These are phyloP conservation scores for Botryosphaeria dothidea DNA, from an alignment of 2,329 filamentous ascomycete genomes.

Conservation along the genomic window DNA sequence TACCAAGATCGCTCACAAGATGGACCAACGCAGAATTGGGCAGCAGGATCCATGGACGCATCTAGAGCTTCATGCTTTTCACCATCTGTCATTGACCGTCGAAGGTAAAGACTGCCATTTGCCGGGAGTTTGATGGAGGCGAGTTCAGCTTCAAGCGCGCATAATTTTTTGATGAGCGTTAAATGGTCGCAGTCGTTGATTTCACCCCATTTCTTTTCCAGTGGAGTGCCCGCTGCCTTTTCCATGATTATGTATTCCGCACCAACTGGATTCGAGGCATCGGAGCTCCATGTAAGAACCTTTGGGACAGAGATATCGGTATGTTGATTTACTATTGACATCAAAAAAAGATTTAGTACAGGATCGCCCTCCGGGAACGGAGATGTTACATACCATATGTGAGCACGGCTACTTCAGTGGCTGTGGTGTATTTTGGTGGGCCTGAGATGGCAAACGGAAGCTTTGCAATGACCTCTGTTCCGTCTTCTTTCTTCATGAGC, in stretches of 20 bases:
- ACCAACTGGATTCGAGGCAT: conserved; percentile 18
- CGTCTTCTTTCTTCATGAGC: conserved; percentile 32
- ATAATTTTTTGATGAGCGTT: too few relatives aligned
- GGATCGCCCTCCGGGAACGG: background rate
- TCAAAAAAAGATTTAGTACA: background rate
- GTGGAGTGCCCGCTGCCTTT: too few relatives aligned
- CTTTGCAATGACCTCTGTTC: conserved; percentile 29
- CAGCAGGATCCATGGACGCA: conserved; percentile 19
- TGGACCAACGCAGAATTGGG: conserved; percentile 25
- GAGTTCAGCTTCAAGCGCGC: too few relatives aligned
- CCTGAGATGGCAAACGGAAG: conserved; percentile 31
- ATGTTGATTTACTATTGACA: conserved; percentile 21
- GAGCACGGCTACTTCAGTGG: conserved; percentile 39
- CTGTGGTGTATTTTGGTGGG: conserved; percentile 32
- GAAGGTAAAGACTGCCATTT: background rate
- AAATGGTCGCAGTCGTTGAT: too few relatives aligned
- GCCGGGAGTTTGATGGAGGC: too few relatives aligned
- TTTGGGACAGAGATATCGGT: conserved; percentile 29
- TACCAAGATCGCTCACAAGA: conserved; percentile 18
- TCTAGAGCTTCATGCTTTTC: conserved; percentile 14
- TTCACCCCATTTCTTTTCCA: too few relatives aligned
- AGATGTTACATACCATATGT: conserved; percentile 28
- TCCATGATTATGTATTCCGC: background rate
- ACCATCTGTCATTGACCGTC: conserved; percentile 21
- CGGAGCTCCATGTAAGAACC: conserved; percentile 30